phyloP scores from a whole-genome alignment of 2,329 filamentous ascomycete species.

The Dendryphion nanum region DNA sequence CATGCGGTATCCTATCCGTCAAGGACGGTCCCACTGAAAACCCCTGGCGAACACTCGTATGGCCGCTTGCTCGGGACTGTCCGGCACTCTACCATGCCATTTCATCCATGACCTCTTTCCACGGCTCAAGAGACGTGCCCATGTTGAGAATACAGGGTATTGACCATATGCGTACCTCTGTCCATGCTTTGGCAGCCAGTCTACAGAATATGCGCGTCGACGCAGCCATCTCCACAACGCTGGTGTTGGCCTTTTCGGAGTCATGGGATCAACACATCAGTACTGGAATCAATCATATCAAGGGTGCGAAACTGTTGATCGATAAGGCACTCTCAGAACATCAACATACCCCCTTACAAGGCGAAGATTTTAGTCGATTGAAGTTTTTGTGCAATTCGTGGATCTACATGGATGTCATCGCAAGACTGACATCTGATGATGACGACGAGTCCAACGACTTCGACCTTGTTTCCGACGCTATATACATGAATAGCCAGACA shows the following conservation, averaged over 20 bases:
- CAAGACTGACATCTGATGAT: conserved; percentile 63
- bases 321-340: conserved; percentile 56
- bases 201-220: conserved; percentile 65
- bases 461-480: conserved; percentile 37
- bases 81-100: conserved; percentile 68
- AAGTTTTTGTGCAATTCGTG: conserved; percentile 70
- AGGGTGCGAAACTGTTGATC: conserved; percentile 64
- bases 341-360: conserved; percentile 40
- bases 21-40: conserved; percentile 70
- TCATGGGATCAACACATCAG: conserved; percentile 69
- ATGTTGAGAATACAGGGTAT: conserved; percentile 61
- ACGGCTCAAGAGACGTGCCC: conserved; percentile 59
- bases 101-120: conserved; percentile 67
- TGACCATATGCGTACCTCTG: conserved; percentile 66
- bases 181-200: conserved; percentile 57
- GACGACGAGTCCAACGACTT: conserved; percentile 58
- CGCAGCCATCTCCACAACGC: conserved; percentile 66
- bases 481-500: conserved; percentile 28
- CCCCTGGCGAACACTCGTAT: conserved; percentile 69
- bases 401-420: conserved; percentile 73
- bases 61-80: conserved; percentile 64
- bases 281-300: conserved; percentile 68
- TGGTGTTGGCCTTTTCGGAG: conserved; percentile 67
- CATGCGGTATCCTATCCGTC: conserved; percentile 68
- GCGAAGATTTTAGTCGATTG: conserved; percentile 49